Conservation (phyloP, 805 yeast genomes). For the Wickerhamiella dianesei region DNA sequence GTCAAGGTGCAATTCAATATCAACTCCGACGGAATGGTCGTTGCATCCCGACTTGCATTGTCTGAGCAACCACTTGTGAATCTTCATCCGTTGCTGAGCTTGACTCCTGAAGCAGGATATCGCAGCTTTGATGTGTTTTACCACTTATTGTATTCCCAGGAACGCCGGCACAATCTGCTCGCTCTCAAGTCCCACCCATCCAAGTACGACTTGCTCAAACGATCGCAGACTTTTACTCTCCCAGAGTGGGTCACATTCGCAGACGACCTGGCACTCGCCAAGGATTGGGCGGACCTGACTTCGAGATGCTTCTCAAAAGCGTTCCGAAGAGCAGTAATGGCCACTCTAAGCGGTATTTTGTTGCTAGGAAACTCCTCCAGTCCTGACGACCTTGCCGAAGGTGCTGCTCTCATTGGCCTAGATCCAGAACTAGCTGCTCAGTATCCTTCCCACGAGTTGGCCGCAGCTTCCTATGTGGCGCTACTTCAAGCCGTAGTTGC, state of each 20-base stretch:
- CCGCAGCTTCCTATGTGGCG: slow-evolving; percentile 24
- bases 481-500: slow-evolving; percentile 24
- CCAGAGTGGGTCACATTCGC: slow-evolving; percentile 27
- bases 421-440: slow-evolving; percentile 21
- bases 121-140: slow-evolving; percentile 28
- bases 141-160: slow-evolving; percentile 25
- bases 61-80: slow-evolving; percentile 22
- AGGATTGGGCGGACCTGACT: slow-evolving; percentile 30
- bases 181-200: slow-evolving; percentile 21
- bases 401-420: slow-evolving; percentile 29
- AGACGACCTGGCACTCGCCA: slow-evolving; percentile 28
- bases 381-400: slow-evolving; percentile 27
- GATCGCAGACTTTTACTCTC: slow-evolving; percentile 21
- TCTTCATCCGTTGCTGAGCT: slow-evolving; percentile 23
- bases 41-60: slow-evolving; percentile 22
- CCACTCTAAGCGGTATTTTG: slow-evolving; percentile 28
- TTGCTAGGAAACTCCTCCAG: slow-evolving; percentile 25
- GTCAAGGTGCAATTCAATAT: slow-evolving; percentile 22
- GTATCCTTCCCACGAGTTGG: slow-evolving; percentile 22
- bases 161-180: slow-evolving; percentile 19
- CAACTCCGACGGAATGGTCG: slow-evolving; percentile 22
- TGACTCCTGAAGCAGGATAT: slow-evolving; percentile 15
- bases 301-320: slow-evolving; percentile 25
- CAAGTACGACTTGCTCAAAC: slow-evolving; percentile 22
- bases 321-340: slow-evolving; percentile 24